Conservation (phyloP, 805 yeast genomes). For the Yarrowia bubula region DNA sequence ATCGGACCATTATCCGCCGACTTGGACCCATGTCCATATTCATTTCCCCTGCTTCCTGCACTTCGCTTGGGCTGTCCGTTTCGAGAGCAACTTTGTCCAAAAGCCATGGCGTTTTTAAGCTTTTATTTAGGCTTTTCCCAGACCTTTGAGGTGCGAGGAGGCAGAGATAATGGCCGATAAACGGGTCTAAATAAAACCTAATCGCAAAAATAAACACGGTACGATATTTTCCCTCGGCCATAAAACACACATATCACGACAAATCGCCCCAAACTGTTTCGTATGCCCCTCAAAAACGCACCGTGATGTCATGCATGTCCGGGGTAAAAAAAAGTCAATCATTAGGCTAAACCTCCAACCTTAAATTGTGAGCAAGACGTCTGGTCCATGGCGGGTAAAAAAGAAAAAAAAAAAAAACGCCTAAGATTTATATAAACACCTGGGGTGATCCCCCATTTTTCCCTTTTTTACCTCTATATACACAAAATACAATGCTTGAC, state of each 20-base stretch:
- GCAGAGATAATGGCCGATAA: no score
- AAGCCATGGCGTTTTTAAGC: no score
- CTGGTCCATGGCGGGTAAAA: neutral
- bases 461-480: neutral
- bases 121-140: neutral
- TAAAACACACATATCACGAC: neutral
- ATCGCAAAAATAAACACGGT: no score
- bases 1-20: neutral
- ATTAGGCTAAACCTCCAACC: neutral
- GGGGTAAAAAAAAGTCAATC: neutral
- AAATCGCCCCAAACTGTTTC: neutral
- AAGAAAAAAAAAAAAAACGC: neutral
- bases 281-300: neutral
- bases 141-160: neutral
- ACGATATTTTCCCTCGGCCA: neutral
- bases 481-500: constrained; percentile 13
- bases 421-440: neutral
- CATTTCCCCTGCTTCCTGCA: constrained; percentile 17
- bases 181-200: no score
- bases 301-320: constrained; percentile 7
- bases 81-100: neutral
- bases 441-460: neutral
- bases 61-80: constrained; percentile 9
- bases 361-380: constrained; percentile 12
- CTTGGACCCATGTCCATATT: neutral